Conservation (phyloP, 148 eudicot genomes). For the Polygonum maritimum region DNA sequence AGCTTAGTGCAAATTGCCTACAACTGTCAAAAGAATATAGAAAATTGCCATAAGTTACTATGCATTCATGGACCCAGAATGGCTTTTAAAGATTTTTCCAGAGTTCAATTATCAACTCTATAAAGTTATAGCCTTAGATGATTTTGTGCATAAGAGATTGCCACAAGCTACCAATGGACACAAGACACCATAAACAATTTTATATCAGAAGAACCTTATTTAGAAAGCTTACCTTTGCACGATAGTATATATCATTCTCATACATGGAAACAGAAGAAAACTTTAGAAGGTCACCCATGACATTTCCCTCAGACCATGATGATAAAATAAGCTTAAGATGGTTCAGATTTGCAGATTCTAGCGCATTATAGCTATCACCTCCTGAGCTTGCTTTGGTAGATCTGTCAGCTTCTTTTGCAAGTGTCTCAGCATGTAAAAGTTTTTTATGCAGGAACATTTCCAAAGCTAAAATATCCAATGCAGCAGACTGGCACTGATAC, state of each 20-base stretch:
- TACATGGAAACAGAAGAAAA: conserved; percentile 45
- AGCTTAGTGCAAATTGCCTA: too few species aligned
- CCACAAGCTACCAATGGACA: background rate
- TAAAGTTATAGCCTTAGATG: background rate
- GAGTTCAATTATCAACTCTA: background rate
- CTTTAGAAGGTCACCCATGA: conserved; percentile 43
- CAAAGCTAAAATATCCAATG: conserved; percentile 53
- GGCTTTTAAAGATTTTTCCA: background rate
- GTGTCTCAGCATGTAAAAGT: conserved; percentile 41
- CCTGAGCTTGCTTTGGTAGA: conserved; percentile 22
- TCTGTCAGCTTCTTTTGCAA: conserved; percentile 27
- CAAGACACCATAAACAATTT: background rate
- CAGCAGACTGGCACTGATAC: conserved; percentile 52
- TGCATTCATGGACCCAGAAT: background rate
- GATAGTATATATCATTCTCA: conserved; percentile 34
- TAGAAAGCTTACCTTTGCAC: conserved; percentile 31
- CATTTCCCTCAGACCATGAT: conserved; percentile 47
- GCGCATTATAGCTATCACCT: conserved; percentile 20
- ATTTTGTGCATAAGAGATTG: background rate
- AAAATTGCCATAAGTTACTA: background rate
- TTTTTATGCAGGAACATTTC: conserved; percentile 77
- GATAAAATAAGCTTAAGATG: conserved; percentile 41
- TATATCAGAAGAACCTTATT: background rate
- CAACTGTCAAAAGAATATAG: background rate
- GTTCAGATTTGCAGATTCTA: conserved; percentile 22